Evolutionary conservation across 495 filamentous ascomycete genomes (phyloP), one percentile per base, ranked within the genome.

Genomic region (Baudoinia panamericana): DNA sequence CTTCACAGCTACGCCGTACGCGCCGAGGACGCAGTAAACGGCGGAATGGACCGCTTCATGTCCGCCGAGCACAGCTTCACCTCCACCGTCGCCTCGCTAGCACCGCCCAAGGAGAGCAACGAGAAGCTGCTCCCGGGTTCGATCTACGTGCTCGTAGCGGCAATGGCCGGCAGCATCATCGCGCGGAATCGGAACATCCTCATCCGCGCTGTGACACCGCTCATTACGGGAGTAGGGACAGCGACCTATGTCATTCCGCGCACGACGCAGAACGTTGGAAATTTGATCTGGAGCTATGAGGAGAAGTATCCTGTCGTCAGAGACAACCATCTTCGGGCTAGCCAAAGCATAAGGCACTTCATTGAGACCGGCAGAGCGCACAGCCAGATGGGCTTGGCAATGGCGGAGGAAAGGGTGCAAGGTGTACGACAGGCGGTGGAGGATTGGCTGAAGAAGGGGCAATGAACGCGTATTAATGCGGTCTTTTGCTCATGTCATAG

Each of bases 91-190:
- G 81, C 85, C 21, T 80, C 77, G 0, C 75, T 97, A 8, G 86
- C 85, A 25, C 90, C 90, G 17, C 67, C 84, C 9, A 75, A 76
- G 42, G 78, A 85, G 56, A 78, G 73, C 35, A 76, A 78, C 46
- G 90, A 97, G 63, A 73, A 73, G 50, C 68, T 96, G 12, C 72
- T 93, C 56, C 90, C 90, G 19, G 84, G 86, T 4, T 60, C 74
- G 26, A 69, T 95, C 45, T 95, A 95, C 64, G 84, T 93, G 25
- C 73, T 93, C 11, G 84, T 97, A 2, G 73, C 84, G 9, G 75
- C 82, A 44, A 93, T 97, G 85, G 80, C 87, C 22, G 87, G 87
- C 48, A 81, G 74, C 50, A 95, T 97, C 55, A 64, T 93, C 21
- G 70, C 81, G 30, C 73, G 90, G 36, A 90, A 92, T 65, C 74